These are phyloP conservation scores for Daldinia bambusicola DNA, from an alignment of 495 filamentous ascomycete species.

Conservation along the genomic window DNA sequence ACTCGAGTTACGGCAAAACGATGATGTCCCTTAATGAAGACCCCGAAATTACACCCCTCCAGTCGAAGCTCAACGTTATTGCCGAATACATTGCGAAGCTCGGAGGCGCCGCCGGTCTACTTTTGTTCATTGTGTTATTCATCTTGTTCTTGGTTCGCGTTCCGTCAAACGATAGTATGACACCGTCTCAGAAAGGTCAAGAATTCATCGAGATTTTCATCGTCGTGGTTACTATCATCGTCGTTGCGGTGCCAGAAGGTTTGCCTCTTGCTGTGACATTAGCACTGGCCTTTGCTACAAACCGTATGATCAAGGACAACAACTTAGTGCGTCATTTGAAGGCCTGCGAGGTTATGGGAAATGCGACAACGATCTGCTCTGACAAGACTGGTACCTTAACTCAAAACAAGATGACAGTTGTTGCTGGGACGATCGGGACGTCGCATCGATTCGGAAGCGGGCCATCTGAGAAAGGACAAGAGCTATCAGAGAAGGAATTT, in stretches of 20 bases:
- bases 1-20: conserved; percentile 90
- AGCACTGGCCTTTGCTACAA: conserved; percentile 93
- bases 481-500: conserved; percentile 68
- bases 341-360: conserved; percentile 99
- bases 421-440: conserved; percentile 79
- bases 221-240: conserved; percentile 92
- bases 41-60: conserved; percentile 91
- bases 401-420: conserved; percentile 90
- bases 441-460: conserved; percentile 69
- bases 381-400: conserved; percentile 98
- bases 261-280: conserved; percentile 92
- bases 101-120: conserved; percentile 81
- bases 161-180: conserved; percentile 58
- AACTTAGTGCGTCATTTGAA: conserved; percentile 90
- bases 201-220: conserved; percentile 93
- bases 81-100: conserved; percentile 96
- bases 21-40: conserved; percentile 94
- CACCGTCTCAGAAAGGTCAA: conserved; percentile 81
- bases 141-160: conserved; percentile 85
- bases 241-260: conserved; percentile 95
- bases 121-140: conserved; percentile 91
- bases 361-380: conserved; percentile 94
- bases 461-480: conserved; percentile 49
- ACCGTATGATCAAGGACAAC: conserved; percentile 93
- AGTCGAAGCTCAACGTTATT: conserved; percentile 89